Conservation (phyloP, 768 basidiomycete species). For the Boletellus ananiceps region DNA sequence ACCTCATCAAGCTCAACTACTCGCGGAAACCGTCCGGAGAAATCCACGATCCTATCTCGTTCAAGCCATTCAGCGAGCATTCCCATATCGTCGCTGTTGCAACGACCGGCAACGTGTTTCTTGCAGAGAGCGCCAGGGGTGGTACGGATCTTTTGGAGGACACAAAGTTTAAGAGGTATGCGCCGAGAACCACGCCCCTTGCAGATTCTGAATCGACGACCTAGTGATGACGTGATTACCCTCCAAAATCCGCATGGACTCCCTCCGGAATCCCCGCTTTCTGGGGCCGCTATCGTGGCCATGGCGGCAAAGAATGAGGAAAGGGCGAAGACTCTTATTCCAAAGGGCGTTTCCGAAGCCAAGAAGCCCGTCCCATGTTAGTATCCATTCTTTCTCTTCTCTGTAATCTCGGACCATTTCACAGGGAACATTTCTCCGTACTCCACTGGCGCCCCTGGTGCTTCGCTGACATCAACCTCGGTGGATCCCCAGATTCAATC, state of each 20-base stretch:
- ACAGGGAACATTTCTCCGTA: slow-evolving; percentile 90
- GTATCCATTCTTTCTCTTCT: slow-evolving; percentile 16
- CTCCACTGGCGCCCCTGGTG: slow-evolving; percentile 84
- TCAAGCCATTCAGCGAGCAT: slow-evolving; percentile 95
- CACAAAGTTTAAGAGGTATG: slow-evolving; percentile 76
- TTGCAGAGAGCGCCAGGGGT: slow-evolving; percentile 85
- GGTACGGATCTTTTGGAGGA: slow-evolving; percentile 86
- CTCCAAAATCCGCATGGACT: slow-evolving; percentile 88
- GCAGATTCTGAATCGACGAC: neutral
- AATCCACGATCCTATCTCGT: slow-evolving; percentile 93
- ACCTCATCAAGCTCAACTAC: slow-evolving; percentile 78
- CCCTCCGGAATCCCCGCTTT: slow-evolving; percentile 49
- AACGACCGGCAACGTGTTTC: slow-evolving; percentile 88
- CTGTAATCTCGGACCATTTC: slow-evolving; percentile 2
- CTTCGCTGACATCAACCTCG: slow-evolving; percentile 90
- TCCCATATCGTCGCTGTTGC: slow-evolving; percentile 91
- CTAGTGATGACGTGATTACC: slow-evolving; percentile 85
- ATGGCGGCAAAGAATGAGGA: slow-evolving; percentile 34
- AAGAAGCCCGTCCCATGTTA: slow-evolving; percentile 67
- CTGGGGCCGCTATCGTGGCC: slow-evolving; percentile 24
- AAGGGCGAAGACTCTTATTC: slow-evolving; percentile 24
- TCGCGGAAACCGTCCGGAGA: slow-evolving; percentile 81
- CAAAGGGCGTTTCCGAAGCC: slow-evolving; percentile 34
- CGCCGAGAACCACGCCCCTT: neutral
- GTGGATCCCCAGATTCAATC: slow-evolving; percentile 64